Evolutionary conservation across 139 green algal genomes (phyloP).

Genomic region (Tetradesmus lagerheimii): DNA sequence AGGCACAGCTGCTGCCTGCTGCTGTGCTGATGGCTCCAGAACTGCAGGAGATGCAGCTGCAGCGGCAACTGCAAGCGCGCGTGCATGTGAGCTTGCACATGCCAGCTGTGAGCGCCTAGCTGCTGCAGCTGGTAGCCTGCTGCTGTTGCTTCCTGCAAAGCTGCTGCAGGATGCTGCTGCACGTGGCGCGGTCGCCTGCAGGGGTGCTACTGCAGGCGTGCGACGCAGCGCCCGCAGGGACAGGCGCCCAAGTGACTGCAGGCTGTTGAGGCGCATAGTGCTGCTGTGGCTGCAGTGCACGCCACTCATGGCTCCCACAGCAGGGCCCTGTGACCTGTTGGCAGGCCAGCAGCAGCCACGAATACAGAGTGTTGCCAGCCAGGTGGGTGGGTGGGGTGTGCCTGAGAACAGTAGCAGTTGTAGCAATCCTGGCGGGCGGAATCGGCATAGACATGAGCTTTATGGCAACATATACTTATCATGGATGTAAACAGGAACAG

Average conservation of each 20-base stretch:
- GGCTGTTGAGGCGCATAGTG: slow-evolving; percentile 20
- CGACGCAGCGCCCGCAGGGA: slow-evolving; percentile 2
- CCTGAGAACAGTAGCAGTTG: neutral
- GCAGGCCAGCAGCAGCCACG: neutral
- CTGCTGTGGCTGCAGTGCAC: slow-evolving; percentile 10
- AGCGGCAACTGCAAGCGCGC: neutral
- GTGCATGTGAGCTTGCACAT: slow-evolving; percentile 16
- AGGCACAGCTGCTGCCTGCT: neutral
- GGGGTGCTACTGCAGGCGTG: neutral
- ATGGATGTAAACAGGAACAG: neutral
- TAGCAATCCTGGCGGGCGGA: neutral
- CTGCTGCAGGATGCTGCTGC: slow-evolving; percentile 18
- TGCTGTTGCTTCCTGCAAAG: neutral
- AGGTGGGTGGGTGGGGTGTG: no score
- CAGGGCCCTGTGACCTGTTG: neutral
- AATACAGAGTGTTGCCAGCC: neutral
- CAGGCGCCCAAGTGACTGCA: neutral
- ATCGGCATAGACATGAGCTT: neutral
- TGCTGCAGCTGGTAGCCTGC: neutral
- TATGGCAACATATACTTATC: rapidly evolving
- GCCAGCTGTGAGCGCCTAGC: neutral
- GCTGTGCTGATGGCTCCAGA: neutral
- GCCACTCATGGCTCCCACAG: slow-evolving; percentile 19
- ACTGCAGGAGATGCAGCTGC: slow-evolving; percentile 11
- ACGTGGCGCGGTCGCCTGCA: neutral